Base-by-base conservation (phyloP, 805 yeast genomes). In the Starmerella apis region DNA sequence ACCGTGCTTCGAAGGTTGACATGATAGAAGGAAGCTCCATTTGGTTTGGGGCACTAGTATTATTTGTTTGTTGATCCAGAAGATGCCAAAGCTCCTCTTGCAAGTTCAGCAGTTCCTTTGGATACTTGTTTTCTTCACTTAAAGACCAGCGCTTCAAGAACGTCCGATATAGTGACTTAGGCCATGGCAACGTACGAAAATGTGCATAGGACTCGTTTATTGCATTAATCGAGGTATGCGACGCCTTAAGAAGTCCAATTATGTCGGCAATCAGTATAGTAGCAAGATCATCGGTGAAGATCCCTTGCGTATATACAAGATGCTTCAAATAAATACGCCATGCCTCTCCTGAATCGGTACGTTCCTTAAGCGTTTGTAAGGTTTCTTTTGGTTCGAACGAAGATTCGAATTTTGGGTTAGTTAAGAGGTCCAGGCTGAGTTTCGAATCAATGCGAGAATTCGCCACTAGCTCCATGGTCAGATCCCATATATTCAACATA, bases 301-400 rank as follows among this genome's bases (percentile, higher is more conserved):
- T 3, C 3, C 53, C 50, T 24, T 27, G 19, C 4, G 46, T 14
- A 27, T 48, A 39, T 4, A 70, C 67, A 25, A 66, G 58, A 43
- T 59, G 56, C 46, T 65, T 63, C 27, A 69, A 60, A 50, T 63
- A 69, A 9, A 56, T 47, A 25, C 68, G 55, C 69, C 70, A 66
- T 1, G 66, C 62, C 18, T 55, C 60, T 2, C 68, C 70, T 28
- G 66, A 54, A 7, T 61, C 62, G n/a, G 64, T 51, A 16, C 51
- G 49, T 11, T 51, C 52, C 37, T 67, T 62, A 11, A 69, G 56
- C 28, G 56, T 60, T n/a, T 55, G 62, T 8, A 63, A 50, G 3
- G 68, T 57, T 24, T 53, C 53, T n/a, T 55, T 52, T 7, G 59
- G 61, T 16, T 63, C 65, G 44, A 63, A 63, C 19, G 48, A 43